These are phyloP conservation scores for Ceratocystis cacaofunesta DNA, from an alignment of 2,329 filamentous ascomycete genomes.

Conservation along the genomic window DNA sequence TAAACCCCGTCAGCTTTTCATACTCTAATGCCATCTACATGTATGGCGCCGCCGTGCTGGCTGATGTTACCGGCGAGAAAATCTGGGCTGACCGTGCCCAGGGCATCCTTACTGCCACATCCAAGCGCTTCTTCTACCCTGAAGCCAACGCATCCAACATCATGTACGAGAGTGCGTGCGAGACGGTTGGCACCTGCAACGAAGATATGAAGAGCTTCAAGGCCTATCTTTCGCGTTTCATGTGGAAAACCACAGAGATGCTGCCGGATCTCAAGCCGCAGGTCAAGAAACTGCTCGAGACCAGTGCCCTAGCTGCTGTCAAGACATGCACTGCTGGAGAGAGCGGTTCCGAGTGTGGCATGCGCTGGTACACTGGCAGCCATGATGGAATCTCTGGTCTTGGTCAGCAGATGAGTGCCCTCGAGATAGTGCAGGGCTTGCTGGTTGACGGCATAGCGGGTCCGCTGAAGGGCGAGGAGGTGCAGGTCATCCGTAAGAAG, in stretches of 20 bases:
- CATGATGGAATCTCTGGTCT: slow-evolving; percentile 42
- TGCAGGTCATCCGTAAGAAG: slow-evolving; percentile 29
- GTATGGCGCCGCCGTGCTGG: slow-evolving; percentile 48
- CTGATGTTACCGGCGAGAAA: slow-evolving; percentile 40
- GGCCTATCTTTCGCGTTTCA: slow-evolving; percentile 49
- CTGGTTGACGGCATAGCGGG: slow-evolving; percentile 30
- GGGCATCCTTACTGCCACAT: slow-evolving; percentile 36
- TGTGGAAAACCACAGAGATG: slow-evolving; percentile 43
- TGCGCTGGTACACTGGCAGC: slow-evolving; percentile 44
- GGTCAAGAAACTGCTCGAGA: slow-evolving; percentile 34
- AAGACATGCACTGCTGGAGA: slow-evolving; percentile 41
- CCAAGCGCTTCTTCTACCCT: slow-evolving; percentile 38
- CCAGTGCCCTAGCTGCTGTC: slow-evolving; percentile 41
- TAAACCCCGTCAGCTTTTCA: slow-evolving; percentile 44
- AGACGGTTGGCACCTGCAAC: slow-evolving; percentile 41
- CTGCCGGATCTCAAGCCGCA: slow-evolving; percentile 37
- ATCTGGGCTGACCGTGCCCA: slow-evolving; percentile 40
- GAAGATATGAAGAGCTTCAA: slow-evolving; percentile 55
- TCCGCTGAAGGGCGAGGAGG: slow-evolving; percentile 34
- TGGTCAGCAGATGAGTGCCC: slow-evolving; percentile 49
- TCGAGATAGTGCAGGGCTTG: slow-evolving; percentile 48
- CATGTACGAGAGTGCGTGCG: slow-evolving; percentile 55
- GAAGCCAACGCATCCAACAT: slow-evolving; percentile 39
- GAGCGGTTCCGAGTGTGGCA: slow-evolving; percentile 40
- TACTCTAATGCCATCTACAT: slow-evolving; percentile 53